Evolutionary conservation across 2,329 filamentous ascomycete genomes (phyloP).

Genomic region (Microdochium paspali): DNA sequence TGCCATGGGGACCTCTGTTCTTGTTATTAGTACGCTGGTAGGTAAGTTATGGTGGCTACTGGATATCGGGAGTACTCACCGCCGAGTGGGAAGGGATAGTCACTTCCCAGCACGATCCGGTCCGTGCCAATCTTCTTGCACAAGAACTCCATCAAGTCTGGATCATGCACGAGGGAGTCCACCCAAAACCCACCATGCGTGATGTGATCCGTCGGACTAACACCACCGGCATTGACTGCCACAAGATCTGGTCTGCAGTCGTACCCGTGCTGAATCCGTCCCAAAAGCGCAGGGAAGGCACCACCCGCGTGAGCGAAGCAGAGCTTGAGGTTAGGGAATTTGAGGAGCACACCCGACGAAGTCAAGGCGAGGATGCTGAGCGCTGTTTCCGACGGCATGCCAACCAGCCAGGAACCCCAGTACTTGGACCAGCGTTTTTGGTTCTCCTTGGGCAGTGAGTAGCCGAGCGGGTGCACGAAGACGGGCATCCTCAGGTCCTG

Average conservation of each 20-base stretch:
- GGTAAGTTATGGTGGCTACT: no score
- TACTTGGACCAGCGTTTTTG: constrained; percentile 18
- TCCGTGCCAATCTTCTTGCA: constrained; percentile 20
- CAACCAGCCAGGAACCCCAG: constrained; percentile 23
- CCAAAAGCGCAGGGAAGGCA: constrained; percentile 23
- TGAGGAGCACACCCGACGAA: constrained; percentile 17
- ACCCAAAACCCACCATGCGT: constrained; percentile 19
- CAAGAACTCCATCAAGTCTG: constrained; percentile 22
- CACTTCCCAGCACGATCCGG: constrained; percentile 22
- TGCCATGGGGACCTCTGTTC: constrained; percentile 20
- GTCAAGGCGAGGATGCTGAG: constrained; percentile 21
- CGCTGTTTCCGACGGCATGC: constrained; percentile 25
- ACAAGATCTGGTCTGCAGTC: constrained; percentile 24
- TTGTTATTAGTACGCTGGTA: no score
- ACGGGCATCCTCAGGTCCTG: constrained; percentile 20
- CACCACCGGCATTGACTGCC: constrained; percentile 15
- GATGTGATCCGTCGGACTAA: constrained; percentile 19
- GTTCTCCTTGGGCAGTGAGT: constrained; percentile 21
- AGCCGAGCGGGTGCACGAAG: constrained; percentile 24
- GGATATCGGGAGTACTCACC: no score
- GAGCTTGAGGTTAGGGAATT: constrained; percentile 18
- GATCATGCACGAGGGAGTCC: constrained; percentile 23
- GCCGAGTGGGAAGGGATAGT: constrained; percentile 25
- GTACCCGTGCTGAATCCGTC: constrained; percentile 23
- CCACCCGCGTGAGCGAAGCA: constrained; percentile 25